phyloP scores from a whole-genome alignment of 2,329 filamentous ascomycete genomes.

The Talaromyces sp. region DNA sequence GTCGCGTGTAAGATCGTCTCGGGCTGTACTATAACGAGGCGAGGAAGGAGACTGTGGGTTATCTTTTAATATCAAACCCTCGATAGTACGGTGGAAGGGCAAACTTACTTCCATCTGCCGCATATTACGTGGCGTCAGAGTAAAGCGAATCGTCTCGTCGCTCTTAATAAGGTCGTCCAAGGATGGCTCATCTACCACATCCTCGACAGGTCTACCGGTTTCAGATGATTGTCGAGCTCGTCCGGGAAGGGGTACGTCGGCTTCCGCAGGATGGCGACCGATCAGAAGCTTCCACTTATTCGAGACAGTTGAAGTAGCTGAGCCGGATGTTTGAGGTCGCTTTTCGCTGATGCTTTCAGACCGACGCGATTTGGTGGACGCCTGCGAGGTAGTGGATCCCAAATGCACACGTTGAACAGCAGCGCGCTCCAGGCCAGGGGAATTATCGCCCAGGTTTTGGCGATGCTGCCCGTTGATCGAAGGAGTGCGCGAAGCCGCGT shows the following conservation, averaged over 20 bases:
- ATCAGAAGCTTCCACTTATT: slow-evolving; percentile 42
- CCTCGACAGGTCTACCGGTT: slow-evolving; percentile 24
- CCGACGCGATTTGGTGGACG: slow-evolving; percentile 29
- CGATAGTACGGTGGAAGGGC: slow-evolving; percentile 1
- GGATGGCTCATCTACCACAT: slow-evolving; percentile 53
- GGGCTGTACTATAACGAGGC: slow-evolving; percentile 26
- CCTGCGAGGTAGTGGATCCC: slow-evolving; percentile 24
- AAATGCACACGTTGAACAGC: slow-evolving; percentile 36
- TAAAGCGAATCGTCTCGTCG: slow-evolving; percentile 77
- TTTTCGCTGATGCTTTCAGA: slow-evolving; percentile 38
- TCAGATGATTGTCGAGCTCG: slow-evolving; percentile 34
- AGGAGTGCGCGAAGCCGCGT: slow-evolving; percentile 22
- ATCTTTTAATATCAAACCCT: slow-evolving; percentile 7
- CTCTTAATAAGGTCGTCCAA: slow-evolving; percentile 79
- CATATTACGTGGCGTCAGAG: slow-evolving; percentile 74
- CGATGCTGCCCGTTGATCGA: slow-evolving; percentile 20
- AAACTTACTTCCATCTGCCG: slow-evolving; percentile 66
- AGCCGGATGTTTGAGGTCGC: slow-evolving; percentile 37
- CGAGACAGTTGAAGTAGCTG: slow-evolving; percentile 36
- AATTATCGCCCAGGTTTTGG: slow-evolving; percentile 17
- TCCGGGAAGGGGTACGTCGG: slow-evolving; percentile 23
- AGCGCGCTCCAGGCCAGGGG: slow-evolving; percentile 31
- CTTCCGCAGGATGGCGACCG: slow-evolving; percentile 20
- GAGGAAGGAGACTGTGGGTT: slow-evolving; percentile 28
- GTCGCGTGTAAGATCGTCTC: slow-evolving; percentile 13